Evolutionary conservation across 192 early-diverging fungal species (phyloP), one percentile per base, ranked within the genome.

Genomic region (Linnemannia elongata): DNA sequence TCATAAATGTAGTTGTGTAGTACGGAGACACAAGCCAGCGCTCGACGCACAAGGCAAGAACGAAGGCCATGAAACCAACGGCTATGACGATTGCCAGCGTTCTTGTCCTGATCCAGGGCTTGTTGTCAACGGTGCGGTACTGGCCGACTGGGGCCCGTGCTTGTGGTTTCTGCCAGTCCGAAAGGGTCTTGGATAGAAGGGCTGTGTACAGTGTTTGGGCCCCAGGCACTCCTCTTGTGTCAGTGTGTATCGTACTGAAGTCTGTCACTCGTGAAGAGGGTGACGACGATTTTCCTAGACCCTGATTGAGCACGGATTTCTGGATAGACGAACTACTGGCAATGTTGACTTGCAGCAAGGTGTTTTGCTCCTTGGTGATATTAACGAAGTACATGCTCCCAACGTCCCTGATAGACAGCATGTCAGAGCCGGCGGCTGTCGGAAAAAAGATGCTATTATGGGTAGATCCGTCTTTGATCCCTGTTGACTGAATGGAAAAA

Each of bases 111-210:
- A 74, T 74, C 72, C 72, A 74, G 12, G 72, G 72, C 47, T 42
- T 74, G 72, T 52, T 74, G 47, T 74, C 72, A 15, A 35, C 33
- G 42, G 72, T 74, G 72, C 45, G 72, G 72, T 74, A 74, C 44
- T 49, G 72, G 44, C 72, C 72, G 44, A 74, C 72, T 74, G 72
- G 72, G 18, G 72, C 72, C 44, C 72, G 42, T 74, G 33, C 42
- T 52, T 74, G 72, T 74, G 72, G 72, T 74, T 74, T 74, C 72
- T 74, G 72, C 72, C 72, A 74, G 33, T 74, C 72, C 44, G 72
- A 74, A 74, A 74, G 72, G 72, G 72, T 74, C 72, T 74, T 74
- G 45, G 72, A 74, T 15, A 74, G 72, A 74, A 74, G 72, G 72
- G 72, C 42, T 12, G 72, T 74, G 44, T 74, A 74, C 72, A 74